Percentiles rank a stretch among this genome's conserved stretches.
These are phyloP conservation scores for Crithidia brevicula DNA, from an alignment of 208 protist genomes.

Conservation along the genomic window DNA sequence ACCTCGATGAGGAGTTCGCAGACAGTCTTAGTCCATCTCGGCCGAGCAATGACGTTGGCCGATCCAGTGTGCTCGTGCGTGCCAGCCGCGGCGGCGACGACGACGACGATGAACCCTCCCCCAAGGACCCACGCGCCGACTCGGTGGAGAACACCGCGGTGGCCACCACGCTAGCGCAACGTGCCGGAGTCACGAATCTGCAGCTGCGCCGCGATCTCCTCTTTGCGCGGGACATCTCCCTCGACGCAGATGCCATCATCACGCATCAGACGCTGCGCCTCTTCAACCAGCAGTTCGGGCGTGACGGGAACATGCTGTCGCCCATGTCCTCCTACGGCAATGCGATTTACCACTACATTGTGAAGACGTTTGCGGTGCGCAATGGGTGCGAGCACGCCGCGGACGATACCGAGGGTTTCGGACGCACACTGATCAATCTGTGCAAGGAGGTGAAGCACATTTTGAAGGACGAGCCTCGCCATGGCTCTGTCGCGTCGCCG, in stretches of 20 bases:
- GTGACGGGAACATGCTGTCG: slow-evolving; percentile 46
- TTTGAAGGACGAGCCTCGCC: slow-evolving; percentile 73
- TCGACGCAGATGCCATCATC: slow-evolving; percentile 84
- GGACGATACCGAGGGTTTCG: slow-evolving; percentile 84
- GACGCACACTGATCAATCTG: slow-evolving; percentile 78
- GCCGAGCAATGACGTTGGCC: slow-evolving; percentile 10
- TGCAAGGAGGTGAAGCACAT: slow-evolving; percentile 77
- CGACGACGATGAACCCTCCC: slow-evolving; percentile 42
- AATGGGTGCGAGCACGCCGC: slow-evolving; percentile 83
- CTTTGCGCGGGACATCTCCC: slow-evolving; percentile 61
- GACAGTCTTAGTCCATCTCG: slow-evolving; percentile 17
- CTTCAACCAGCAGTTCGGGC: slow-evolving; percentile 73
- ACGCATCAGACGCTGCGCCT: slow-evolving; percentile 74
- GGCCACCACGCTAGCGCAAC: slow-evolving; percentile 42
- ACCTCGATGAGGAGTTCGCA: slow-evolving; percentile 42
- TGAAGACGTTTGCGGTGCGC: slow-evolving; percentile 80
- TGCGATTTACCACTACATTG: slow-evolving; percentile 88
- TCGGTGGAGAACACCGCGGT: slow-evolving; percentile 23
- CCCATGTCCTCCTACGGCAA: slow-evolving; percentile 77
- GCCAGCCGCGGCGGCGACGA: slow-evolving; percentile 9
- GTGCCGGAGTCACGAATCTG: slow-evolving; percentile 53
- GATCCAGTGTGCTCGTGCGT: slow-evolving; percentile 25
- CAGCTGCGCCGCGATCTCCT: slow-evolving; percentile 46
- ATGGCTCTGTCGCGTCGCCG: slow-evolving; percentile 71
- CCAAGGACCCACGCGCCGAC: slow-evolving; percentile 39